Conservation (phyloP, 768 basidiomycete genomes). For the Sarcodon sp. region DNA sequence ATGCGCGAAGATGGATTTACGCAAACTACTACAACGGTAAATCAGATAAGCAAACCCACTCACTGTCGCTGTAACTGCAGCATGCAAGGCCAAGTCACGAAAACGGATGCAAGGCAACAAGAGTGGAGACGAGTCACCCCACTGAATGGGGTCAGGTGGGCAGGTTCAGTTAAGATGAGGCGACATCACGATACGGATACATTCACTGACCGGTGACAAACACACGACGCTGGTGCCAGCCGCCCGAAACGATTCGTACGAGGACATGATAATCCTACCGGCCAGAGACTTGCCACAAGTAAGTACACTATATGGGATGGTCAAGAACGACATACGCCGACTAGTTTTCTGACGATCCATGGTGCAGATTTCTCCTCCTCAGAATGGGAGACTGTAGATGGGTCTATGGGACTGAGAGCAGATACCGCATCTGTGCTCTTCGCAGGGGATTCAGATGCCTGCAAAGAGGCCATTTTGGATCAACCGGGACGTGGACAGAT, state of each 20-base stretch:
- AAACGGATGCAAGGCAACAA: conserved; percentile 54
- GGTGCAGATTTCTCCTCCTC: conserved; percentile 46
- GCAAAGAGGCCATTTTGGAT: too few relatives aligned
- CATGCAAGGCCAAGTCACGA: conserved; percentile 47
- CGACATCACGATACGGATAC: background rate
- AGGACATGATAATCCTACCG: conserved; percentile 50
- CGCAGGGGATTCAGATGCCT: too few relatives aligned
- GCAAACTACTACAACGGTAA: too few relatives aligned
- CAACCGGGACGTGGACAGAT: too few relatives aligned
- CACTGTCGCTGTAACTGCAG: conserved; percentile 48
- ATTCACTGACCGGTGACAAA: conserved; percentile 39
- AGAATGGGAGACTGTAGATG: conserved; percentile 23
- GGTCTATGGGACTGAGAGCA: conserved; percentile 36
- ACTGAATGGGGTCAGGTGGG: conserved; percentile 19
- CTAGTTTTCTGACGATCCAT: conserved; percentile 54
- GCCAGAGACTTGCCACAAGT: conserved; percentile 35
- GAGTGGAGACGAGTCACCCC: conserved; percentile 53
- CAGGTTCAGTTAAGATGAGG: background rate
- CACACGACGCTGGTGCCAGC: conserved; percentile 47
- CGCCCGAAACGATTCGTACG: conserved; percentile 47
- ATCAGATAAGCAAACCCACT: conserved; percentile 8
- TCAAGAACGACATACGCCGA: conserved; percentile 31
- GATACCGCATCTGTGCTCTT: conserved; percentile 13
- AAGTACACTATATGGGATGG: background rate
- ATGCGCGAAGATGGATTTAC: too few relatives aligned